These are phyloP conservation scores for Ananas comosus DNA, from an alignment of 176 grass and related monocot genomes.

Conservation along the genomic window DNA sequence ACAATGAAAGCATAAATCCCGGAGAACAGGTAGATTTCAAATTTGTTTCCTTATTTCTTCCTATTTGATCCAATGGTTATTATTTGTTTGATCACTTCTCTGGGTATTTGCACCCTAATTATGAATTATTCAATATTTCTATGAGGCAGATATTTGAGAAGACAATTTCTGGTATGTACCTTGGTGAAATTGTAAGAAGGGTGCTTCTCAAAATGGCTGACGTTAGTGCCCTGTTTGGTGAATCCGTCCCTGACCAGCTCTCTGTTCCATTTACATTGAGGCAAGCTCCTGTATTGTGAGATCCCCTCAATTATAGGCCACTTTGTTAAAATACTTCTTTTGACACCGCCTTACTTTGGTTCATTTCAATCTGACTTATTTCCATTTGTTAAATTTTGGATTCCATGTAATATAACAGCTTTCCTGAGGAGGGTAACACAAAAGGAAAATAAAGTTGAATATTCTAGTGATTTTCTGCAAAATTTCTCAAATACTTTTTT, in stretches of 20 bases:
- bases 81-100: background rate
- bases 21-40: constrained; percentile 39
- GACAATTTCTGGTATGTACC: constrained; percentile 71
- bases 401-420: too few species aligned
- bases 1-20: constrained; percentile 61
- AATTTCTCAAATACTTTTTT: too few species aligned
- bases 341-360: too few species aligned
- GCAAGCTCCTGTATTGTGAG: constrained; percentile 7
- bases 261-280: constrained; percentile 48
- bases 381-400: too few species aligned
- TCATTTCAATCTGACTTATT: too few species aligned
- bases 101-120: background rate
- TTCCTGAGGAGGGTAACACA: too few species aligned
- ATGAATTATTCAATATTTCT: background rate
- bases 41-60: background rate
- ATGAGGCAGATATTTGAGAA: constrained; percentile 65
- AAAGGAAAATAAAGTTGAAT: too few species aligned
- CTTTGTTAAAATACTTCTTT: too few species aligned
- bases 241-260: constrained; percentile 36
- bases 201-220: constrained; percentile 64
- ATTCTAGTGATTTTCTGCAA: too few species aligned
- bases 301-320: too few species aligned
- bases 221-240: constrained; percentile 40
- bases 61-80: background rate
- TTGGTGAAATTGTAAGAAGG: constrained; percentile 73